These are phyloP conservation scores for Eucalyptus curtisii DNA, from an alignment of 345 rosid species.

Conservation along the genomic window DNA sequence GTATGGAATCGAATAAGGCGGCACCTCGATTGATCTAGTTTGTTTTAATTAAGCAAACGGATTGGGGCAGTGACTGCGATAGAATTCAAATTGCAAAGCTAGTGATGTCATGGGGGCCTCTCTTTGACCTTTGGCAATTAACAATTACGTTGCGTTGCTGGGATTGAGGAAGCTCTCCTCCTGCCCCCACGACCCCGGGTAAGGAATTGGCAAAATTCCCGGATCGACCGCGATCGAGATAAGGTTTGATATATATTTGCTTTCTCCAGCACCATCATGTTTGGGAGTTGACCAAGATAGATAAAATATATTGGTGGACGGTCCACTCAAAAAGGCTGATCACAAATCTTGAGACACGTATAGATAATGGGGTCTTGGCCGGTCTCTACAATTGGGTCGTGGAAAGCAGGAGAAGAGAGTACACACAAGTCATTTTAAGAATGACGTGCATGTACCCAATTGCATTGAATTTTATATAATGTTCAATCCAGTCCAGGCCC, in stretches of 20 bases:
- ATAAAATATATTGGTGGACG: not conserved
- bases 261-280: not conserved
- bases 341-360: not conserved
- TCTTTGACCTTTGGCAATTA: not conserved
- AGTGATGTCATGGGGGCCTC: not conserved
- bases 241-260: not conserved
- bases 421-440: not conserved
- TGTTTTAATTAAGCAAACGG: not conserved
- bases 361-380: not conserved
- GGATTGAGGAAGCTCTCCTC: not conserved
- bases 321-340: not conserved
- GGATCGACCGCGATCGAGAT: not conserved
- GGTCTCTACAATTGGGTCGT: too few species aligned
- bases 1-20: not conserved
- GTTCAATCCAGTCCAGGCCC: not conserved
- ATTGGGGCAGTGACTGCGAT: not conserved
- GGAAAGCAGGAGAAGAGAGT: not conserved
- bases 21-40: not conserved
- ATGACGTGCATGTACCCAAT: not conserved
- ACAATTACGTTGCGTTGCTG: not conserved
- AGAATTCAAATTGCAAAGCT: not conserved
- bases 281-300: not conserved
- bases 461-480: not conserved
- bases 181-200: not conserved
- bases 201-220: not conserved